Percentiles rank a stretch among this genome's conserved stretches.
These are phyloP conservation scores for Colletotrichum filicis DNA, from an alignment of 2,329 filamentous ascomycete genomes.

Conservation along the genomic window DNA sequence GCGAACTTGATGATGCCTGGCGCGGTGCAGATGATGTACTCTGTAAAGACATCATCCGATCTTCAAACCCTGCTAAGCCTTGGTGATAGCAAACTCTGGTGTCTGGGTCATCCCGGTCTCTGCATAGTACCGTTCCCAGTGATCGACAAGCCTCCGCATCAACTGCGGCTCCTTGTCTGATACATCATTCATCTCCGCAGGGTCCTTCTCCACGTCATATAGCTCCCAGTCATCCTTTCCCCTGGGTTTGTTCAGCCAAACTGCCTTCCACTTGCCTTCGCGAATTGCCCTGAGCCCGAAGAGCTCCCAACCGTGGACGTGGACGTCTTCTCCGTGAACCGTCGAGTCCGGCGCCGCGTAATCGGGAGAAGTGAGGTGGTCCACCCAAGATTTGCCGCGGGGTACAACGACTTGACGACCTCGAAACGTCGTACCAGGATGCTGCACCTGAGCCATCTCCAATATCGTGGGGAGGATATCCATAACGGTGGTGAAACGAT, in stretches of 20 bases:
- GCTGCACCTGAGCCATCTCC: slow-evolving; percentile 55
- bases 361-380: slow-evolving; percentile 44
- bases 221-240: slow-evolving; percentile 65
- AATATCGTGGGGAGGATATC: slow-evolving; percentile 60
- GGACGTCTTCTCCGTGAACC: slow-evolving; percentile 58
- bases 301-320: slow-evolving; percentile 66
- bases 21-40: background rate
- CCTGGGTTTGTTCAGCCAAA: slow-evolving; percentile 64
- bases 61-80: slow-evolving; percentile 3
- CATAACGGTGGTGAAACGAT: slow-evolving; percentile 62
- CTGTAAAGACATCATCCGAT: background rate
- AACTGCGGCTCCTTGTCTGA: slow-evolving; percentile 43
- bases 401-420: slow-evolving; percentile 62
- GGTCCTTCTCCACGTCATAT: slow-evolving; percentile 63
- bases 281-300: slow-evolving; percentile 63
- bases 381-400: slow-evolving; percentile 59
- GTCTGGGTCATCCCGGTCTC: slow-evolving; percentile 21
- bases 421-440: slow-evolving; percentile 49
- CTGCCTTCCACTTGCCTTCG: slow-evolving; percentile 66
- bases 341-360: slow-evolving; percentile 38
- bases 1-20: background rate
- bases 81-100: slow-evolving; percentile 16
- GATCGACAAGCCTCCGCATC: slow-evolving; percentile 11
- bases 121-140: background rate
- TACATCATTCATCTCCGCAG: slow-evolving; percentile 61